Evolutionary conservation across 148 eudicot species (phyloP), one percentile per base, ranked within the genome.

Genomic region (Pouteria glomerata): DNA sequence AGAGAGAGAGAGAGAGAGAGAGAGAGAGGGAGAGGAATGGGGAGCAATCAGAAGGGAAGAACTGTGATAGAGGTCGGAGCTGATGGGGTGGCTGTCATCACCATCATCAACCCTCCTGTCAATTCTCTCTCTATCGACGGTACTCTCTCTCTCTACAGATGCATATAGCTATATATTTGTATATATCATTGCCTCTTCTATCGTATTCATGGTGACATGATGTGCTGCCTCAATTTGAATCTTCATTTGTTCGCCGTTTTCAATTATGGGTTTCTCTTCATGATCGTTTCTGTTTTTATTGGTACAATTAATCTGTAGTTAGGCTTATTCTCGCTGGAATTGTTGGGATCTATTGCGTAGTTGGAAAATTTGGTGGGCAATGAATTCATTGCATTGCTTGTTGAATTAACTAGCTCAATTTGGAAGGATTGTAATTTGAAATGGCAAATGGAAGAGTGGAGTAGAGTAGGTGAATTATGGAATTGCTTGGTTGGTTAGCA

Each of bases 71-170:
- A 87, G 61, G 96, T 90, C 27, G 96, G 92, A 76, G 70, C 82
- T 29, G 96, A 88, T 75, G 96, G 90, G 26, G 92, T 90, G 12
- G 96, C 88, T 15, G 33, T 88, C 50, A 87, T 90, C 85, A 90
- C 96, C 76, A 86, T 90, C 82, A 48, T 82, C 72, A 90, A 90
- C 72, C 90, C 96, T 48, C 92, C 92, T 29, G 96, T 90, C 52
- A 88, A 90, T 81, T 90, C 96, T 45, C 90, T 90, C 55, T 82
- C 96, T 27, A 33, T 80, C 1, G 83, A 82, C 39, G 82, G 92
- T 88, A 81, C 21, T 45, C 21, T 35, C 34, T 15, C 55, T 15
- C 21, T 27, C 18, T 8, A n/a, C 0, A 19, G 10, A 37, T 37
- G 19, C 24, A 60, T 60, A 12, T 34, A 2, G 27, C 21, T 35